Evolutionary conservation across 192 early-diverging fungal genomes (phyloP), one percentile per base, ranked within the genome.

Genomic region (Ramicandelaber brevisporus): DNA sequence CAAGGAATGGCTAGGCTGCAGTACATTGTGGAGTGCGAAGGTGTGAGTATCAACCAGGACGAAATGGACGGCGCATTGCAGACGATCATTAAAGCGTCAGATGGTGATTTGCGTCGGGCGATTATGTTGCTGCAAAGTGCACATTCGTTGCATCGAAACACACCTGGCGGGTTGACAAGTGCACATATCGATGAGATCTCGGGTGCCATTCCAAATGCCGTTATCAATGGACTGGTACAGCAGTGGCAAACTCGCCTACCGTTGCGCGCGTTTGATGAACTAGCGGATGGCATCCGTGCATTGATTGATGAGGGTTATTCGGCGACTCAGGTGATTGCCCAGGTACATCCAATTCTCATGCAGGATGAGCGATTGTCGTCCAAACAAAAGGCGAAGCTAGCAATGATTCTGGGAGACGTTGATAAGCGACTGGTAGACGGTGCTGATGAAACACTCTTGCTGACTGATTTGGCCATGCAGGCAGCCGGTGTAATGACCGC

Each of bases 111-210:
- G 39, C 60, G 90, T 21, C 81, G 80, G 43, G 75, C 85, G 0
- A 90, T 82, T 34, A 93, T 81, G 61, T 68, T 66, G 18, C 56
- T 97, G 22, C 87, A 97, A 51, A 84, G 71, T 49, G 85, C 74
- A 2, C 56, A 53, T 14, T 55, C 61, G 2, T 41, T 85, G 27
- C 57, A 68, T 23, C 48, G 52, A 17, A 35, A 35, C 8, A 50
- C 52, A 4, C 34, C 40, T 4, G 65, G 75, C 16, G 48, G 55
- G 1, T 29, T 59, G 14, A 36, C 38, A 17, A 30, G 23, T 2
- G 43, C 37, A 6, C 57, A 55, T 10, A 65, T 92, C 12, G 46
- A 48, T 2, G 85, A 84, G 38, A 74, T 89, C 36, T 75, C 71
- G 7, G 86, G 90, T 14, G 40, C 45, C 5, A 36, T 82, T 20